phyloP scores from a whole-genome alignment of 305 asterid species.

The Fraxinus latifolia region DNA sequence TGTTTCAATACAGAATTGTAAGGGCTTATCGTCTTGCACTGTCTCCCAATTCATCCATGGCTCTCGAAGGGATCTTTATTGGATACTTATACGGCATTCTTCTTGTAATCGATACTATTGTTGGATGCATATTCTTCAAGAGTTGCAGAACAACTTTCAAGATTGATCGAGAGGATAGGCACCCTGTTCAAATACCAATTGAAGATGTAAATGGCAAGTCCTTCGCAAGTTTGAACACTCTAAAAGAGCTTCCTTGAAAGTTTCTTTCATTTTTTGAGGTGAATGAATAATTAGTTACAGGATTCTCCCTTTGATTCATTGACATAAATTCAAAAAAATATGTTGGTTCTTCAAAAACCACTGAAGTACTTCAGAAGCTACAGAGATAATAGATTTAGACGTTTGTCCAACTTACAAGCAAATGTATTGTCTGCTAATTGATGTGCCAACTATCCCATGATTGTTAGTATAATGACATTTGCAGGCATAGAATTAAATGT shows the following conservation, averaged over 20 bases:
- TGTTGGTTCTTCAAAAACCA: not conserved
- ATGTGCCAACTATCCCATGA: not conserved
- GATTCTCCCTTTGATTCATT: conserved; percentile 7
- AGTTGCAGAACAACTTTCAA: conserved; percentile 34
- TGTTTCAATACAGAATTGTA: conserved; percentile 54
- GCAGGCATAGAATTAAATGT: not conserved
- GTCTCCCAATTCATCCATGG: conserved; percentile 18
- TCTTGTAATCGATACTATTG: conserved; percentile 53
- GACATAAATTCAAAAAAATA: not conserved
- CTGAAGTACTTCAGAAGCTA: not conserved
- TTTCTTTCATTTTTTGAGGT: not conserved
- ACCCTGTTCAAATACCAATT: conserved; percentile 27
- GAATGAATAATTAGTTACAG: not conserved
- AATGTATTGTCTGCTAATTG: not conserved
- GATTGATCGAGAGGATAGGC: conserved; percentile 24
- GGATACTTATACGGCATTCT: conserved; percentile 50
- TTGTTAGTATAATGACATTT: not conserved
- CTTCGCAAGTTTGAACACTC: conserved; percentile 6
- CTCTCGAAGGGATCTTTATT: conserved; percentile 48
- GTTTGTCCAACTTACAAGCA: not conserved
- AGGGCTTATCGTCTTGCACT: conserved; percentile 23
- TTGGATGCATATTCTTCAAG: conserved; percentile 42
- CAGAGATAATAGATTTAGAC: not conserved
- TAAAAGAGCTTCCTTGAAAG: conserved; percentile 16
- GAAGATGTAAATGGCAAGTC: conserved; percentile 21